Base-by-base conservation (phyloP, 1,139 yeast genomes). In the Geotrichum citri-aurantii region DNA sequence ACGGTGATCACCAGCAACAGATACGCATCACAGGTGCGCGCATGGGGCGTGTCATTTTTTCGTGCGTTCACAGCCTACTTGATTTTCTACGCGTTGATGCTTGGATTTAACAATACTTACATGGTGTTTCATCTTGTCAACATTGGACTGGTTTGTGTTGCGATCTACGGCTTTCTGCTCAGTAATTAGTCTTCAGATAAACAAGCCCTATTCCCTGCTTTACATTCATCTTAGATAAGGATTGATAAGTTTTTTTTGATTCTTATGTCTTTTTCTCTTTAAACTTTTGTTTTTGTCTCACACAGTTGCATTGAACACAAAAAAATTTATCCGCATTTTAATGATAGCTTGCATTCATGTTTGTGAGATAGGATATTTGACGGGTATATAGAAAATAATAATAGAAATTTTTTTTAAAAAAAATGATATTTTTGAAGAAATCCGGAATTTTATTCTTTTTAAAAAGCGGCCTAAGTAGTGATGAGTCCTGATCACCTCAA, bases 101-200 rank as follows among this genome's bases (percentile, higher is more conserved):
- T 65, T 56, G 76, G 75, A 2, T 63, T 69, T 27, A 63, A 68
- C 59, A 73, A 72, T 54, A 66, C 74, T 1, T 73, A 68, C 63
- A 68, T 72, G 72, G 56, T 73, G 54, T 75, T 72, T 58, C 69
- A 72, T 59, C 59, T 73, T 52, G 66, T 69, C 19, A 69, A 70
- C 60, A 50, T 50, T 23, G 54, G 47, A 21, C 21, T 50, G 31
- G n/a, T 50, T 1, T 40, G 40, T 14, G 24, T 50, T 31, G 44
- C 44, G 2, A 17, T 46, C 48, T 46, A 46, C 10, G 29, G 26
- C 48, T 11, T 23, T 7, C 17, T 23, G 10, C 29, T 24, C 7
- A 21, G n/a, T 10, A 46, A 14, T 19, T 46, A 14, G 21, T 12
- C 19, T 46, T 44, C 19, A 26, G 29, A 26, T n/a, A 44, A 44